A percentile compares a stretch with the other conserved stretches of the same genome.
These are phyloP conservation scores for Colletotrichum sp. DNA, from an alignment of 2,329 filamentous ascomycete genomes.

Conservation along the genomic window DNA sequence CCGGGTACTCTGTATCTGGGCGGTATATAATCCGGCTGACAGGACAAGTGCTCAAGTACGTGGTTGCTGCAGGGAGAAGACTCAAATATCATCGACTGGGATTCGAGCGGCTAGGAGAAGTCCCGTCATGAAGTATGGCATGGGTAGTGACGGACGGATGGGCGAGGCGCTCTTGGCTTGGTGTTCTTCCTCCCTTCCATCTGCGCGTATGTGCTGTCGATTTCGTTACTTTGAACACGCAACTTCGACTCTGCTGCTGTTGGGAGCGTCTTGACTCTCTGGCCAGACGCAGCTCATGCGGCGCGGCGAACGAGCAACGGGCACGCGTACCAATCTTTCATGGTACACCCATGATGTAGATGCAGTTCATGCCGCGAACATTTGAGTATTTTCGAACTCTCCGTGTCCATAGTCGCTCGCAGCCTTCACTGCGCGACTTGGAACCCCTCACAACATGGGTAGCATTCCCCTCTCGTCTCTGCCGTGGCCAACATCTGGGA, in stretches of 20 bases:
- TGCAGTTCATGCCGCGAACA: background rate
- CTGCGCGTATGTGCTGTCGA: background rate
- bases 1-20: background rate
- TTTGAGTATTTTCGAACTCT: constrained; percentile 4
- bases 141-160: background rate
- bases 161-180: background rate
- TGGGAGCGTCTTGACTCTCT: background rate
- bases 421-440: background rate
- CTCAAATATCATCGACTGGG: background rate
- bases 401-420: background rate
- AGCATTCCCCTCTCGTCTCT: background rate
- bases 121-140: background rate
- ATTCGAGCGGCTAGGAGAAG: background rate
- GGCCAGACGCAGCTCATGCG: background rate
- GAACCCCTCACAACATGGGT: background rate
- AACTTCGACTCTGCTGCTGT: background rate
- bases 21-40: background rate
- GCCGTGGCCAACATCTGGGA: background rate
- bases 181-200: background rate
- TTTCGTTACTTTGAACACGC: background rate
- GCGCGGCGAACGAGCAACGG: background rate
- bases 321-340: background rate
- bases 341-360: constrained; percentile 1
- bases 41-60: background rate
- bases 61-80: background rate